Conservation (phyloP, 2,329 filamentous ascomycete species). For the Xylaria multiplex region DNA sequence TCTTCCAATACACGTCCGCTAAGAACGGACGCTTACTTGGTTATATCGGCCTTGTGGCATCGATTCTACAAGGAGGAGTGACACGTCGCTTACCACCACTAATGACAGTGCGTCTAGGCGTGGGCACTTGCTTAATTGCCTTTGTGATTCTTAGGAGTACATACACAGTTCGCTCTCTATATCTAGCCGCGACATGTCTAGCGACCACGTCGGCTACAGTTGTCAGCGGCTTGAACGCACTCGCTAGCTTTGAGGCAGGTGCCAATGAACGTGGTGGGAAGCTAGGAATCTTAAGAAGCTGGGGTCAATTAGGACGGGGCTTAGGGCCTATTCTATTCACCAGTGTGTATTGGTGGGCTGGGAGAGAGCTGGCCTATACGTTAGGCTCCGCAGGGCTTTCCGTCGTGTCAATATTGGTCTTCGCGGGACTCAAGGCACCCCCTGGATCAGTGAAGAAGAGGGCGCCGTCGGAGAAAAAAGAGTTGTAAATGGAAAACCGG, state of each 20-base stretch:
- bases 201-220: slow-evolving; percentile 94
- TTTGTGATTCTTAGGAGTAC: slow-evolving; percentile 83
- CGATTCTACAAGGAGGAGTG: slow-evolving; percentile 91
- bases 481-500: slow-evolving; percentile 38
- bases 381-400: slow-evolving; percentile 84
- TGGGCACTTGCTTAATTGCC: slow-evolving; percentile 78
- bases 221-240: slow-evolving; percentile 89
- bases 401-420: slow-evolving; percentile 75
- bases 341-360: slow-evolving; percentile 98
- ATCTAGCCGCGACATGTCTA: slow-evolving; percentile 82
- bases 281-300: slow-evolving; percentile 81
- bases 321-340: slow-evolving; percentile 91
- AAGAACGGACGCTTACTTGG: slow-evolving; percentile 88
- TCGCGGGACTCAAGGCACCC: slow-evolving; percentile 76
- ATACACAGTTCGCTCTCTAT: slow-evolving; percentile 74
- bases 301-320: slow-evolving; percentile 88
- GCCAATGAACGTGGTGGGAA: slow-evolving; percentile 85
- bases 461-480: slow-evolving; percentile 43
- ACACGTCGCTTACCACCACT: slow-evolving; percentile 86
- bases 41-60: slow-evolving; percentile 90
- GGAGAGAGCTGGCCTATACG: slow-evolving; percentile 83
- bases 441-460: slow-evolving; percentile 49
- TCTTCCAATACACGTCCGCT: slow-evolving; percentile 83
- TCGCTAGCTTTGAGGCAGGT: slow-evolving; percentile 88
- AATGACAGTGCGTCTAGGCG: slow-evolving; percentile 80